A percentile compares a stretch with the other conserved stretches of the same genome.
phyloP scores from a whole-genome alignment of 805 yeast genomes.

The Teunomyces stri region DNA sequence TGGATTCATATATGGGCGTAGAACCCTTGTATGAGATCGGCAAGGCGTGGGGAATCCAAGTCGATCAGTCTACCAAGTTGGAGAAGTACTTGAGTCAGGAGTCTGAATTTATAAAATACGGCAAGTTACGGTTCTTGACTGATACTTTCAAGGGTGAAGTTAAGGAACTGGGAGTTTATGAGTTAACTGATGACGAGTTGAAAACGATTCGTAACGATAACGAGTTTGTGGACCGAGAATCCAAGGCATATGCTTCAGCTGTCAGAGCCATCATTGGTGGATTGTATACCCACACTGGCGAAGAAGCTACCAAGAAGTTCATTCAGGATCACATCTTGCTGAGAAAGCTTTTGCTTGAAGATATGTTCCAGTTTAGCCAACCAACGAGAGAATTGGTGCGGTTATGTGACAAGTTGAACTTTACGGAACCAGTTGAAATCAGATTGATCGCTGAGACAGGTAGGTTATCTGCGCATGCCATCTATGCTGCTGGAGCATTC shows the following conservation, averaged over 20 bases:
- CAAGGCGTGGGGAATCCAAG: conserved; percentile 84
- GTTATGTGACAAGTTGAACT: conserved; percentile 70
- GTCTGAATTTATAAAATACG: conserved; percentile 63
- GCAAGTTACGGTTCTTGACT: conserved; percentile 57
- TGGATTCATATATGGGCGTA: conserved; percentile 71
- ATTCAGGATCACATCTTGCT: conserved; percentile 74
- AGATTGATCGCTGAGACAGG: conserved; percentile 93
- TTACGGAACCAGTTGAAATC: conserved; percentile 68
- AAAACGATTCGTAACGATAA: conserved; percentile 12
- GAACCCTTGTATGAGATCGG: conserved; percentile 67
- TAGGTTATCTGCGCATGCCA: conserved; percentile 76
- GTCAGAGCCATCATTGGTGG: conserved; percentile 86
- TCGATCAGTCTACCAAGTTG: conserved; percentile 61
- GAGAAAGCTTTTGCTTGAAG: conserved; percentile 72
- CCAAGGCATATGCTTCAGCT: conserved; percentile 58
- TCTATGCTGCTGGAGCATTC: conserved; percentile 88
- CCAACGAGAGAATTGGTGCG: conserved; percentile 83
- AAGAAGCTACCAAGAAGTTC: conserved; percentile 61
- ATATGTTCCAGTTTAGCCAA: conserved; percentile 75
- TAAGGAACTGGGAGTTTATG: conserved; percentile 51
- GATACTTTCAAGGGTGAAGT: conserved; percentile 27
- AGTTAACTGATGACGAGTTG: conserved; percentile 28
- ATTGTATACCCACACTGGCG: conserved; percentile 70
- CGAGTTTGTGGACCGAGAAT: conserved; percentile 34
- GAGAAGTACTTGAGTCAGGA: conserved; percentile 69